Base-by-base conservation (phyloP, 2,329 filamentous ascomycete species). In the Aspergillus puulaauensis region DNA sequence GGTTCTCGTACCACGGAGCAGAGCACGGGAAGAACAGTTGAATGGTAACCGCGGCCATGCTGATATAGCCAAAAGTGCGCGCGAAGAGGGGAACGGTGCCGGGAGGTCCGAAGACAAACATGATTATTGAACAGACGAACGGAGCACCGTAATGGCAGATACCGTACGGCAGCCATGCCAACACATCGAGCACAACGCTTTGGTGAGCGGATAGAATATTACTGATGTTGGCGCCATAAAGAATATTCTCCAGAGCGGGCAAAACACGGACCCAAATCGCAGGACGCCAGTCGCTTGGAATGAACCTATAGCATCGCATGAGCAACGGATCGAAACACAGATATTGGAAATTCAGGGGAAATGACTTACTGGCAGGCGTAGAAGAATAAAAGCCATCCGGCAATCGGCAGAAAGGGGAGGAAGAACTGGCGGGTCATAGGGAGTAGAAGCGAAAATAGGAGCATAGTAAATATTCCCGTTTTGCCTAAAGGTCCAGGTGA, bases 201-300 rank as follows among this genome's bases (percentile, higher is more conserved):
- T 93, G 90, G 78, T 96, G 91, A 46, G 91, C 91, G 14, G 93
- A 96, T 54, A 98, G 85, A 69, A 97, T 96, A 75, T 96, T 97
- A 79, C 91, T 96, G 57, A 97, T 83, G 77, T 97, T 97, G 62
- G 93, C 92, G 66, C 93, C 93, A 72, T 97, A 98, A 35, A 98
- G 83, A 61, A 98, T 95, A 75, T 98, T 97, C 78, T 98, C 93
- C 63, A 98, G 85, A 17, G 93, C 91, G 4, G 93, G 93, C 37
- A 98, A 84, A 27, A 98, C 91, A 69, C 93, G 91, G 64, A 97
- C 93, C 90, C 92, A 96, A 68, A 97, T 97, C 61, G 91, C 89
- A 59, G 93, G 93, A 65, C 93, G 87, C 79, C 92, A 95, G 70
- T 93, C 90, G 65, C 87, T 85, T 39, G 91, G 90, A 66, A 97